Evolutionary conservation across 2,329 filamentous ascomycete genomes (phyloP).

Genomic region (Simplicillium sp.): DNA sequence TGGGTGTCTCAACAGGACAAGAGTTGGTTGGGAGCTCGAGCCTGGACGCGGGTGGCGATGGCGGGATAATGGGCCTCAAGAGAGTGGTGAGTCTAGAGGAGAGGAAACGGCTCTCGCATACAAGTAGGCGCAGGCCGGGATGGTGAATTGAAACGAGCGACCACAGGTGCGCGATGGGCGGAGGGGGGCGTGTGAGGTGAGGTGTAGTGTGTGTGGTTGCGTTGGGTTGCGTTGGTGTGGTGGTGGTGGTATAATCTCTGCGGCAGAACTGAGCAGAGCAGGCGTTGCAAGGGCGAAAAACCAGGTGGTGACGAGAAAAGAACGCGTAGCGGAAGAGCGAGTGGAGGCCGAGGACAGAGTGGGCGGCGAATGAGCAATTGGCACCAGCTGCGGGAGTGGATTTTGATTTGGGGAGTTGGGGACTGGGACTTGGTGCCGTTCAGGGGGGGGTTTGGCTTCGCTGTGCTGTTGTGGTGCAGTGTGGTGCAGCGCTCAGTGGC

Average conservation of each 20-base stretch:
- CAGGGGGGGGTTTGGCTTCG: too few species aligned
- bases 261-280: too few species aligned
- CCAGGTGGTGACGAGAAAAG: conserved; percentile 10
- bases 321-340: conserved; percentile 9
- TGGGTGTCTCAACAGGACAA: conserved; percentile 17
- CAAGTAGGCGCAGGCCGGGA: conserved; percentile 17
- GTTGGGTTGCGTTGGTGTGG: conserved; percentile 1
- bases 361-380: conserved; percentile 10
- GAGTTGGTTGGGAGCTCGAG: conserved; percentile 10
- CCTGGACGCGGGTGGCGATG: conserved; percentile 9
- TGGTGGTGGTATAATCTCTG: conserved; percentile 5
- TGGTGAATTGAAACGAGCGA: conserved; percentile 15
- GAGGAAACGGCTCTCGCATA: conserved; percentile 18
- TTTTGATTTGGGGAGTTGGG: too few species aligned
- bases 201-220: not conserved
- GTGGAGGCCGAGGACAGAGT: not conserved
- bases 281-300: not conserved
- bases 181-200: not conserved
- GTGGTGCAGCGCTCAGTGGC: too few species aligned
- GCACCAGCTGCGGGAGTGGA: too few species aligned
- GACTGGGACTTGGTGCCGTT: too few species aligned
- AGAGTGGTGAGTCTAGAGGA: conserved; percentile 19
- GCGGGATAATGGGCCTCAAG: conserved; percentile 11
- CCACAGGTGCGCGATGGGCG: conserved; percentile 12
- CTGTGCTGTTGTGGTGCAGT: too few species aligned